Conservation (phyloP, 2,329 filamentous ascomycete genomes). For the Curvularia verruculosa region DNA sequence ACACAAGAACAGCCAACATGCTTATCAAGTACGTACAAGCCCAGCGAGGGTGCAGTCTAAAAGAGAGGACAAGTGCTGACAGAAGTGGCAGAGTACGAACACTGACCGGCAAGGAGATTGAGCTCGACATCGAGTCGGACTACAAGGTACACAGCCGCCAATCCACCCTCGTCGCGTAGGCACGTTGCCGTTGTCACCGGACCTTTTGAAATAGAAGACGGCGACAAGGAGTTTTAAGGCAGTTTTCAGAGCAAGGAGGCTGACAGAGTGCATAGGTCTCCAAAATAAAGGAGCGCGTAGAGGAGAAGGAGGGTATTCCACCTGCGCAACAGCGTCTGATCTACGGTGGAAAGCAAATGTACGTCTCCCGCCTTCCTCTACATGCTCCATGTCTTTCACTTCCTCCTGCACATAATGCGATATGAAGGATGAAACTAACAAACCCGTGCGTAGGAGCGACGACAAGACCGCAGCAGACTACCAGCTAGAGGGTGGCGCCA, state of each 20-base stretch:
- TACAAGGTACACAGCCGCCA: constrained; percentile 72
- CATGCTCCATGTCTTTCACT: neutral
- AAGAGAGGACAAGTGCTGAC: constrained; percentile 14
- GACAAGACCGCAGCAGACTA: constrained; percentile 94
- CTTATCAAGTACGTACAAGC: constrained; percentile 44
- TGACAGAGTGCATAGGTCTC: constrained; percentile 67
- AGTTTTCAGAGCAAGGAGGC: neutral
- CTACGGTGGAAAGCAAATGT: constrained; percentile 98
- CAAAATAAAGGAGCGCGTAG: constrained; percentile 97
- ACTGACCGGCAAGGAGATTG: constrained; percentile 97
- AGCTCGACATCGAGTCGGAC: constrained; percentile 92
- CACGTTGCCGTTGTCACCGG: no score
- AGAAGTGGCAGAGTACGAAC: constrained; percentile 79
- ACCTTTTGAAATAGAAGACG: neutral
- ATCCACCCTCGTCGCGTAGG: no score
- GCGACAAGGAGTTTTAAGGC: neutral
- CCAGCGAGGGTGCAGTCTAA: no score
- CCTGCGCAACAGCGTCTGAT: constrained; percentile 96
- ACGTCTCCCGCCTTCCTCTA: constrained; percentile 16
- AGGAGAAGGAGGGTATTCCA: constrained; percentile 98
- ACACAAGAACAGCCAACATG: constrained; percentile 30
- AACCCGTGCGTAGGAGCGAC: constrained; percentile 72
- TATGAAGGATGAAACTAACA: constrained; percentile 10
- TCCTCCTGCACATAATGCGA: neutral
- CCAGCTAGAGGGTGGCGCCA: constrained; percentile 87